Conservation (phyloP, 73 alveolate species). For the Tetrahymena borealis region DNA sequence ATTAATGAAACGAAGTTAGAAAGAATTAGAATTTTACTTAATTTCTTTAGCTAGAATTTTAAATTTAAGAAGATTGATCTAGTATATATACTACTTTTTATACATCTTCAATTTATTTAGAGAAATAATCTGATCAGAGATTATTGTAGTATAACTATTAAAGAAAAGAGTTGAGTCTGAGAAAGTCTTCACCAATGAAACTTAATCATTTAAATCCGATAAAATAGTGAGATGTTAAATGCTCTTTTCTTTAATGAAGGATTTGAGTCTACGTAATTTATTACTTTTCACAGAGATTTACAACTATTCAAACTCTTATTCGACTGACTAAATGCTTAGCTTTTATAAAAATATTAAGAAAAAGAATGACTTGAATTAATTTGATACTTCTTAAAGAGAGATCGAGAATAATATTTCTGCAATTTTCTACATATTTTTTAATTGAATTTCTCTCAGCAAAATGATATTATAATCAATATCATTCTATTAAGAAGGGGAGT, state of each 20-base stretch:
- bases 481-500: background rate
- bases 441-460: background rate
- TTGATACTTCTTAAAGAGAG: background rate
- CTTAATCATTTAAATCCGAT: background rate
- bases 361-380: background rate
- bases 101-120: background rate
- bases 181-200: background rate
- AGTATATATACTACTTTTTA: background rate
- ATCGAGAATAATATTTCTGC: background rate
- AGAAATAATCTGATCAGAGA: background rate
- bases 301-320: background rate
- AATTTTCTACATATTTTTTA: background rate
- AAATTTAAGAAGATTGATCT: background rate
- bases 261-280: background rate
- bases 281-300: background rate
- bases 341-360: background rate
- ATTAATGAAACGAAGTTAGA: background rate
- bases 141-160: background rate
- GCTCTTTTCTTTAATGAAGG: background rate
- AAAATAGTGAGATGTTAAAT: background rate
- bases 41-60: background rate
- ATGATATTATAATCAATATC: background rate
- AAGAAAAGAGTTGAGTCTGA: background rate
- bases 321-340: background rate
- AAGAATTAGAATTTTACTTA: background rate